Evolutionary conservation across 2,329 filamentous ascomycete species (phyloP).

Genomic region (Aurifilum marmelostoma): DNA sequence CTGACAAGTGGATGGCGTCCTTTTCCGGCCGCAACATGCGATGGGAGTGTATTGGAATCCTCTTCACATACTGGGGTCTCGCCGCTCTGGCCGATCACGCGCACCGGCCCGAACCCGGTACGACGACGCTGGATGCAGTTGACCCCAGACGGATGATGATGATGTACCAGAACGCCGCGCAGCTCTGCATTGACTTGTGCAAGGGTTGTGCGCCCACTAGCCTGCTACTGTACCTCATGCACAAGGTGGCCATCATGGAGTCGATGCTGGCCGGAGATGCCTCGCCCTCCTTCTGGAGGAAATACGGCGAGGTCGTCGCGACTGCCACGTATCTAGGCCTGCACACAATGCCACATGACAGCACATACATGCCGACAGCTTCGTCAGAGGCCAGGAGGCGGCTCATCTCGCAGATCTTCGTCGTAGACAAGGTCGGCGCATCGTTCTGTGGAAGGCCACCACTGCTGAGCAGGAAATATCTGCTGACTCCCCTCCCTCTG

Average conservation of each 20-base stretch:
- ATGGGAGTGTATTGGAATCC: constrained; percentile 49
- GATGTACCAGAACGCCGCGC: constrained; percentile 36
- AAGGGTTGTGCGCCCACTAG: constrained; percentile 41
- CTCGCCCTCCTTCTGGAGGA: constrained; percentile 42
- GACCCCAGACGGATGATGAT: constrained; percentile 28
- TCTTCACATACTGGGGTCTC: constrained; percentile 38
- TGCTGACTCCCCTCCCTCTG: constrained; percentile 55
- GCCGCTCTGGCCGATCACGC: constrained; percentile 17
- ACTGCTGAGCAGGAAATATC: constrained; percentile 55
- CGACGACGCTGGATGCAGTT: background rate
- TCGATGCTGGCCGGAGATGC: constrained; percentile 46
- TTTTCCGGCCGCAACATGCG: constrained; percentile 44
- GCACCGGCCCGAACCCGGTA: constrained; percentile 1
- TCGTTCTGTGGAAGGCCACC: constrained; percentile 61
- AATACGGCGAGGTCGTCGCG: constrained; percentile 40
- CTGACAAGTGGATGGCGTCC: constrained; percentile 44
- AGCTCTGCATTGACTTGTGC: constrained; percentile 36
- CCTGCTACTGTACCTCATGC: constrained; percentile 42
- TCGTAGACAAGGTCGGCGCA: constrained; percentile 53
- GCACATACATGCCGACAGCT: constrained; percentile 39
- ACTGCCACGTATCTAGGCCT: constrained; percentile 43
- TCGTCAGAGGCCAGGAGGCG: constrained; percentile 42
- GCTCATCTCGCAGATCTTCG: constrained; percentile 43
- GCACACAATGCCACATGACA: constrained; percentile 35
- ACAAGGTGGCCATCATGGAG: constrained; percentile 41